Base-by-base conservation (phyloP, 208 protist genomes). In the Acanthamoeba triangularis region DNA sequence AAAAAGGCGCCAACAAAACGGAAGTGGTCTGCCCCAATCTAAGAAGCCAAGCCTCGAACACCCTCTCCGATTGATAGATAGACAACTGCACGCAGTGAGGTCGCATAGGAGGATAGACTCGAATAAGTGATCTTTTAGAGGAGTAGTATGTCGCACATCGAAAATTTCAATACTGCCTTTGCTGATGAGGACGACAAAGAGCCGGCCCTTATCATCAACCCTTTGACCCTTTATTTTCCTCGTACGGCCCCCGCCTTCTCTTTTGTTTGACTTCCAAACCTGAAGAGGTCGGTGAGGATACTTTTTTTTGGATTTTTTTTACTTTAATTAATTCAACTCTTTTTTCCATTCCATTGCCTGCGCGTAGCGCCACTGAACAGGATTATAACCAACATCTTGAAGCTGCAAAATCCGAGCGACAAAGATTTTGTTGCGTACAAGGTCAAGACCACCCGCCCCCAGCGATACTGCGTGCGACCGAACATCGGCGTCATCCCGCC, bases 401-500 rank as follows among this genome's bases (percentile, higher is more conserved):
- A 78, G 72, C 90, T 94, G 18, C 69, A 84, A 78, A 94, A 94
- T 67, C 7, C 54, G 0, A 94, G 90, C 67, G 56, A 61, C n/a
- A 84, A 78, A 13, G 52, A 94, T 18, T 94, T 85, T 33, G 65
- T 97, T 16, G 96, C 94, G 8, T 97, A 95, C 84, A 97, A 97
- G 47, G 96, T 97, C 11, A 97, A 97, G 54, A 97, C 96, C 14
- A 97, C 96, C 14, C 93, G 93, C 35, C 96, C 96, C 52, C 47
- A 90, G 82, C 95, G 90, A 87, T 97, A 97, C 85, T 97, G 96
- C 33, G 96, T 97, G 7, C 95, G 94, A 56, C 96, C 96, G 67
- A 97, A 96, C 65, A 95, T 93, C 44, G 96, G 96, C 41, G 95
- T 97, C 28, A 95, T 97, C 16, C 82, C 74, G 47, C 90, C 94